These are phyloP conservation scores for Prunus padus DNA, from an alignment of 306 rosid species.

Conservation along the genomic window DNA sequence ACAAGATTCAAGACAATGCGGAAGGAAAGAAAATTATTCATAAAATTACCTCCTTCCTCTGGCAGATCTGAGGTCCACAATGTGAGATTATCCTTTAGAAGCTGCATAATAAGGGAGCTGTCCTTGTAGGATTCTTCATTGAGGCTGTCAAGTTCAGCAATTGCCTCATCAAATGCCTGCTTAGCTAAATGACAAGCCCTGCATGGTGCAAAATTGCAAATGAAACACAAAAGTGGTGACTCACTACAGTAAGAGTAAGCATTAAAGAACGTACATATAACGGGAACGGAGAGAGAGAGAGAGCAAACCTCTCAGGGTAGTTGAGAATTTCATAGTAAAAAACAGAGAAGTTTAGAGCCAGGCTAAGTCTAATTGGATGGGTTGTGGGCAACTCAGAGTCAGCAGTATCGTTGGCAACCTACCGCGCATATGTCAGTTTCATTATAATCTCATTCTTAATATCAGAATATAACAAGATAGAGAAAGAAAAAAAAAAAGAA, in stretches of 20 bases:
- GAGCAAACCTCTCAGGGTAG: conserved; percentile 60
- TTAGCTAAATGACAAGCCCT: conserved; percentile 48
- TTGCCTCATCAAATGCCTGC: conserved; percentile 47
- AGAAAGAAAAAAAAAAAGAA: too few relatives aligned
- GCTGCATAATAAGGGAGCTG: conserved; percentile 68
- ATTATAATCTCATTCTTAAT: neutral
- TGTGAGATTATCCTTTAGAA: conserved; percentile 72
- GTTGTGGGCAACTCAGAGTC: conserved; percentile 56
- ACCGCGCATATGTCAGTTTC: conserved; percentile 2
- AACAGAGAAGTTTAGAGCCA: conserved; percentile 72
- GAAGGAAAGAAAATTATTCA: neutral
- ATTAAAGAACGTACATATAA: neutral
- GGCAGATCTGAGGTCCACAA: conserved; percentile 69
- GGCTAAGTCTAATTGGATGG: conserved; percentile 62
- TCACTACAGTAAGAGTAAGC: neutral
- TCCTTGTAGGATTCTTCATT: conserved; percentile 69
- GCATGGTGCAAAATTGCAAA: conserved; percentile 4
- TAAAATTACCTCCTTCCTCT: conserved; percentile 50
- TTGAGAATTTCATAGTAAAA: conserved; percentile 72
- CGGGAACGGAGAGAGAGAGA: neutral
- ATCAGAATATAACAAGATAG: neutral
- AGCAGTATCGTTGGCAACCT: conserved; percentile 37
- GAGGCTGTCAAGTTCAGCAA: conserved; percentile 43
- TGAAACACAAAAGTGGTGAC: neutral
- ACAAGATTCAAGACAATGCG: neutral